A percentile compares a stretch with the other conserved stretches of the same genome.
These are phyloP conservation scores for Wallacemonas sp. DNA, from an alignment of 208 protist species.

Conservation along the genomic window DNA sequence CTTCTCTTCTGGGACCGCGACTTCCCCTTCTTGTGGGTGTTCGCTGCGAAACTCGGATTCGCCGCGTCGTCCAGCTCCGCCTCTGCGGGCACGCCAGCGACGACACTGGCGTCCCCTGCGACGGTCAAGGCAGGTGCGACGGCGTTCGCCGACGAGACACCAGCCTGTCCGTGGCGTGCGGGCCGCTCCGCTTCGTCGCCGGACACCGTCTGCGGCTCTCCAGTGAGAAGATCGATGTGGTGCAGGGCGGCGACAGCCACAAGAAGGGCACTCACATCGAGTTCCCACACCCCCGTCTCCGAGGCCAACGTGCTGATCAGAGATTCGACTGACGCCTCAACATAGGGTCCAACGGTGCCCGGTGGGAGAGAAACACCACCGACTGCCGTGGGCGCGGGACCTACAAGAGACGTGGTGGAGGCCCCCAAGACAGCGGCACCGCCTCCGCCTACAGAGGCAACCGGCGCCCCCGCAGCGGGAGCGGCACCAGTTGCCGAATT, in stretches of 20 bases:
- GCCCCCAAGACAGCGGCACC: neutral
- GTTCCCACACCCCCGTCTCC: slow-evolving; percentile 33
- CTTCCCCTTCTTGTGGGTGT: too few species aligned
- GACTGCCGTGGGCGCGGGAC: neutral
- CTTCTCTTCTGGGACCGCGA: too few species aligned
- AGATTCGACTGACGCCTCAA: slow-evolving; percentile 15
- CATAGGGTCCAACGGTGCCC: slow-evolving; percentile 27
- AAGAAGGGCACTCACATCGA: slow-evolving; percentile 27
- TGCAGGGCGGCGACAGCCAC: slow-evolving; percentile 9
- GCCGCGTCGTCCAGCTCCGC: too few species aligned
- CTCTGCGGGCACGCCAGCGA: too few species aligned
- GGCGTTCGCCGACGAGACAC: too few species aligned
- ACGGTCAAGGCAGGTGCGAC: too few species aligned
- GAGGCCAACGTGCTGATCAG: slow-evolving; percentile 30
- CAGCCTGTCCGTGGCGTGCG: neutral
- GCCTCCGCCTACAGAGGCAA: neutral
- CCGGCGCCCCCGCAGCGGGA: neutral
- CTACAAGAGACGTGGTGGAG: neutral
- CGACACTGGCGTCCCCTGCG: too few species aligned
- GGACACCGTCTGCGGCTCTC: neutral
- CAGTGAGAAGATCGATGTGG: slow-evolving; percentile 6
- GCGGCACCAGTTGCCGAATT: neutral
- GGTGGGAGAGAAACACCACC: neutral
- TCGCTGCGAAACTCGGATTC: too few species aligned
- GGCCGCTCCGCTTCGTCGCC: neutral